Evolutionary conservation across 306 rosid genomes (phyloP), one percentile per base, ranked within the genome.

Genomic region (Hippophae tibetana): DNA sequence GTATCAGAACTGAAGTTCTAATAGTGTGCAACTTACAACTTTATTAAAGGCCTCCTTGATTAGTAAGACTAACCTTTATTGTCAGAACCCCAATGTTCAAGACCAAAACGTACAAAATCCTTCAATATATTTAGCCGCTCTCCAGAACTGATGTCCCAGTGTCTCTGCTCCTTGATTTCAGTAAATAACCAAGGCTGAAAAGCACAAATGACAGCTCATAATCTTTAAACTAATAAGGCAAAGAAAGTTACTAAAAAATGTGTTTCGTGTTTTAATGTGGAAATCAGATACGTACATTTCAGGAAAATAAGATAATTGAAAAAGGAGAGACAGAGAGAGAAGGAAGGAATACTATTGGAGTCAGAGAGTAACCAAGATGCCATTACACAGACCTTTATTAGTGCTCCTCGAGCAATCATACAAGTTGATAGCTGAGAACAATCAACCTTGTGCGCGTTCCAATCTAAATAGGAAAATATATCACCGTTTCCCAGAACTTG

Each of bases 51-150:
- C 23, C 46, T 55, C 58, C 57, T 26, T 61, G 54, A 40, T 23
- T 55, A 69, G 56, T n/a, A 26, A 51, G 14, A 47, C 26, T 57
- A 60, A 92, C 98, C 98, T 92, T 92, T 92, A 3, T 84, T 76
- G 77, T 92, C 95, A 56, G 98, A 92, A 46, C 96, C 98, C 98
- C 96, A 87, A 61, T 87, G 96, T 58, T 87, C 75, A 56, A 92
- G 98, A 54, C 98, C 98, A 78, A 80, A 80, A 50, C 64, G 80
- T 53, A 74, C 96, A 75, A 81, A 92, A 65, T 92, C 79, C 67
- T 79, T 92, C 67, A 87, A 63, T 76, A 87, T 78, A 69, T 81
- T 78, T 52, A 92, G 66, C 10, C 98, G 83, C 79, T 87, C 98
- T 49, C 82, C 86, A 42, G 98, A 87, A 65, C 87, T 92, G 18